Evolutionary conservation across 768 basidiomycete genomes (phyloP), one percentile per base, ranked within the genome.

Genomic region (Calocybe indica): DNA sequence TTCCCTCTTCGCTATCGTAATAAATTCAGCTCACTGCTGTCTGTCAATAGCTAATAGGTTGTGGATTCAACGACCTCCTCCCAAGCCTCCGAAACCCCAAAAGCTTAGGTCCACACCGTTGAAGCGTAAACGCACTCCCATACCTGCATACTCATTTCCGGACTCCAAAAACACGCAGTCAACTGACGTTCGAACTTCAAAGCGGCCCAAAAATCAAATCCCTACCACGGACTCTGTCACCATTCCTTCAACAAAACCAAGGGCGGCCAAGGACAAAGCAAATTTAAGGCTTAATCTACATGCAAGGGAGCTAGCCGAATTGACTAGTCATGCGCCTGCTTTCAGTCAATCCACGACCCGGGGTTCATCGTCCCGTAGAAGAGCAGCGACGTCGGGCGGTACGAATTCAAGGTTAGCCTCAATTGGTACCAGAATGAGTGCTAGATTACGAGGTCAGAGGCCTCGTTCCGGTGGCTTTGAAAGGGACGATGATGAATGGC

Each of bases 61-160:
- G 15, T 93, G 91, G 91, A 79, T 91, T 38, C 90, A 92, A 59
- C 84, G 87, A n/a, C 67, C 71, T 30, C 75, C 70, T 30, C 58
- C 54, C 22, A 54, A 49, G 35, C 56, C 51, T 35, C 46, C 57
- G 11, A 55, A 50, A 3, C 47, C 52, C 28, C 54, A 52, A 52
- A 8, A 83, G 79, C 1, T 79, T 72, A 57, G 69, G 70, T 34
- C 65, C 67, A 38, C 60, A 46, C 53, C 65, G 33, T 68, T 63
- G 45, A 75, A 73, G 52, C 70, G 72, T 50, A 75, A 72, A 54
- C 62, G 67, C n/a, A 50, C 53, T 2, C 4, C 22, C 22, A 22
- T 22, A 1, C 35, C 55, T 2, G 30, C 4, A 22, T 22, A 22
- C 22, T 22, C 22, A 4, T 22, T 22, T 22, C 22, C 22, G 22